phyloP scores from a whole-genome alignment of 2,329 filamentous ascomycete genomes.

The Colletotrichum sp. region DNA sequence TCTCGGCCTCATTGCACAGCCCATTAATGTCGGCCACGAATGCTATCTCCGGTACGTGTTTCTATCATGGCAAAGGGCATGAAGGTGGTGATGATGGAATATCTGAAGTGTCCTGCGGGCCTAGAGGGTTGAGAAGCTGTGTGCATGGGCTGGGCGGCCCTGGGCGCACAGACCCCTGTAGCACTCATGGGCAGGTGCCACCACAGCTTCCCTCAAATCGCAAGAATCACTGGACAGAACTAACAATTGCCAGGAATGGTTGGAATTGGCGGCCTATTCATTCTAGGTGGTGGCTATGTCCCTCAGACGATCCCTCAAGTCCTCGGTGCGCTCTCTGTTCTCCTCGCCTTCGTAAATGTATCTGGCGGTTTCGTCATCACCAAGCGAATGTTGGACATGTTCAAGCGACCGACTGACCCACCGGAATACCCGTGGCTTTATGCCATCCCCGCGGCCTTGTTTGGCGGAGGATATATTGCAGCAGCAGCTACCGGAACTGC shows the following conservation, averaged over 20 bases:
- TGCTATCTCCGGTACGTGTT: conserved; percentile 73
- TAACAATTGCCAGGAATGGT: conserved; percentile 69
- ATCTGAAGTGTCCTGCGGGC: neutral
- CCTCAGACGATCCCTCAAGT: conserved; percentile 80
- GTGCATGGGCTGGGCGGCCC: too few relatives aligned
- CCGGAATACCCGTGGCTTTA: conserved; percentile 90
- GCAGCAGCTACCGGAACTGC: conserved; percentile 83
- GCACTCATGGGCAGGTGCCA: neutral
- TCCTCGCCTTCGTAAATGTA: conserved; percentile 88
- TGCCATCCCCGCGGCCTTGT: conserved; percentile 76
- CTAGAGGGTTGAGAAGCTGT: too few relatives aligned
- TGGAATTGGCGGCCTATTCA: conserved; percentile 85
- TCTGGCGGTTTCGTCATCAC: conserved; percentile 90
- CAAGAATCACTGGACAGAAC: neutral
- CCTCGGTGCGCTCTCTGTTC: conserved; percentile 79
- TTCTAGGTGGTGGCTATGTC: conserved; percentile 82
- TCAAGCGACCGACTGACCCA: conserved; percentile 83
- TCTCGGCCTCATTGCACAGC: too few relatives aligned
- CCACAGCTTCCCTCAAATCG: neutral
- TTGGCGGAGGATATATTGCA: conserved; percentile 81
- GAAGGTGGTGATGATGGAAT: neutral
- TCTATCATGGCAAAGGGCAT: neutral
- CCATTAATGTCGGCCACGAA: conserved; percentile 94
- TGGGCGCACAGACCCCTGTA: neutral
- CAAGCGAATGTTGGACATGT: conserved; percentile 94